A percentile compares a stretch with the other conserved stretches of the same genome.
phyloP scores from a whole-genome alignment of 805 yeast species.

The Wickerhamiella vanderwaltii region DNA sequence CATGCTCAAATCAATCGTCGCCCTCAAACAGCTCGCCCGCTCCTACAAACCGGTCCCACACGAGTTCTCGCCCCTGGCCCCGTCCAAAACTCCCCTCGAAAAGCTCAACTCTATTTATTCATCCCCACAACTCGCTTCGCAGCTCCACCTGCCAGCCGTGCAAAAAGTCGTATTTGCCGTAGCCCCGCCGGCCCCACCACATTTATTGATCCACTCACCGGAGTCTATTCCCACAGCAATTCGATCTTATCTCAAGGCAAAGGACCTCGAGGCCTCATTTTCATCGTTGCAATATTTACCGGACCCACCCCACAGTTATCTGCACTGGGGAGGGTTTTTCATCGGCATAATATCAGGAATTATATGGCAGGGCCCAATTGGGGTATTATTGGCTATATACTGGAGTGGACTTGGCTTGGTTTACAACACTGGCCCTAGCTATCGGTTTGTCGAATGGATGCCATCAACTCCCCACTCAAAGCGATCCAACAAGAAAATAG shows the following conservation, averaged over 20 bases:
- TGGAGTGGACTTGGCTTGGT: slow-evolving; percentile 14
- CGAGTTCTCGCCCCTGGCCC: background rate
- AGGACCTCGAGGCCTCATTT: slow-evolving; percentile 3
- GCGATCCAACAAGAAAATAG: slow-evolving; percentile 12
- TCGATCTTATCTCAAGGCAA: slow-evolving; percentile 1
- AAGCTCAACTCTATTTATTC: slow-evolving; percentile 1
- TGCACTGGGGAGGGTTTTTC: background rate
- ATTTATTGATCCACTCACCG: background rate
- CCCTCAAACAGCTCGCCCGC: background rate
- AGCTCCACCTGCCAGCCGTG: background rate
- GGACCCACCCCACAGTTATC: background rate
- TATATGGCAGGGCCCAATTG: slow-evolving; percentile 6
- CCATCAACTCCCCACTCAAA: background rate
- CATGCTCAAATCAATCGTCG: background rate
- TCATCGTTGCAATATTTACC: background rate
- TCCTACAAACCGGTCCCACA: slow-evolving; percentile 1
- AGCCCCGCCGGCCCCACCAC: slow-evolving; percentile 1
- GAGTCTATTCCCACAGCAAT: background rate
- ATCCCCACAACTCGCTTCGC: background rate
- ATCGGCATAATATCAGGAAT: background rate
- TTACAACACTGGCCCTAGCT: background rate
- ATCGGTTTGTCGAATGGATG: slow-evolving; percentile 11
- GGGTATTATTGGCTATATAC: slow-evolving; percentile 5
- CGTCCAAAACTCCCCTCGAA: background rate
- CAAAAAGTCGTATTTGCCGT: background rate